These are phyloP conservation scores for Fomitopsis pulvina DNA, from an alignment of 768 basidiomycete species.

Conservation along the genomic window DNA sequence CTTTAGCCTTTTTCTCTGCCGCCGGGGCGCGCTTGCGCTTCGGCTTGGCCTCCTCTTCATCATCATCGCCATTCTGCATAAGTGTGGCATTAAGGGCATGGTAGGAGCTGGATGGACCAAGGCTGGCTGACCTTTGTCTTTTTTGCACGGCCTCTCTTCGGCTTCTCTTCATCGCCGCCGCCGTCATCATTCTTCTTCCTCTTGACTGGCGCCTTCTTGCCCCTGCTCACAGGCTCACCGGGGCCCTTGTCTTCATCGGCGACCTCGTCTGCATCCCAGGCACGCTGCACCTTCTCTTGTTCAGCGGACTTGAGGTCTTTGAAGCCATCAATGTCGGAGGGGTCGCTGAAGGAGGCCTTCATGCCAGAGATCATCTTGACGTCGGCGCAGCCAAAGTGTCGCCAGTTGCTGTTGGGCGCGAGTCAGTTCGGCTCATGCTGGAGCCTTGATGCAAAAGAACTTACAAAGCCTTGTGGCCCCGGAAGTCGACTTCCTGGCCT, in stretches of 20 bases:
- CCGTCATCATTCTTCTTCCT: constrained; percentile 24
- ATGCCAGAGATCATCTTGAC: constrained; percentile 29
- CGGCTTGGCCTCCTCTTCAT: constrained; percentile 41
- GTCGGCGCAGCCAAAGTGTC: constrained; percentile 40
- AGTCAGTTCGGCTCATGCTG: neutral
- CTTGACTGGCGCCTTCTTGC: constrained; percentile 18
- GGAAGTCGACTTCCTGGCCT: constrained; percentile 35
- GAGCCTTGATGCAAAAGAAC: constrained; percentile 9
- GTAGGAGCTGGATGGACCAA: neutral
- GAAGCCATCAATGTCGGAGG: constrained; percentile 38
- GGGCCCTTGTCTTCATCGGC: constrained; percentile 28
- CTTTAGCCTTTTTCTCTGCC: constrained; percentile 41
- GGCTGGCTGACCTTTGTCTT: constrained; percentile 21
- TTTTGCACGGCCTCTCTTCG: constrained; percentile 23
- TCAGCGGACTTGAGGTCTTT: constrained; percentile 32
- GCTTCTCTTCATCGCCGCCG: constrained; percentile 18
- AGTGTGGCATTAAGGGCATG: no score
- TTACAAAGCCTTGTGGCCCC: constrained; percentile 29
- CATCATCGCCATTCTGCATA: constrained; percentile 16
- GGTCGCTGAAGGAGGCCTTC: constrained; percentile 28
- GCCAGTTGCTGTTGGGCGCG: constrained; percentile 25
- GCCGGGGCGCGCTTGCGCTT: constrained; percentile 46
- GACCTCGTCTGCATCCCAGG: constrained; percentile 37
- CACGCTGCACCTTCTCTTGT: constrained; percentile 35
- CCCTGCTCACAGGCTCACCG: constrained; percentile 21